phyloP scores from a whole-genome alignment of 768 basidiomycete genomes.

The Tricholoma sp. region DNA sequence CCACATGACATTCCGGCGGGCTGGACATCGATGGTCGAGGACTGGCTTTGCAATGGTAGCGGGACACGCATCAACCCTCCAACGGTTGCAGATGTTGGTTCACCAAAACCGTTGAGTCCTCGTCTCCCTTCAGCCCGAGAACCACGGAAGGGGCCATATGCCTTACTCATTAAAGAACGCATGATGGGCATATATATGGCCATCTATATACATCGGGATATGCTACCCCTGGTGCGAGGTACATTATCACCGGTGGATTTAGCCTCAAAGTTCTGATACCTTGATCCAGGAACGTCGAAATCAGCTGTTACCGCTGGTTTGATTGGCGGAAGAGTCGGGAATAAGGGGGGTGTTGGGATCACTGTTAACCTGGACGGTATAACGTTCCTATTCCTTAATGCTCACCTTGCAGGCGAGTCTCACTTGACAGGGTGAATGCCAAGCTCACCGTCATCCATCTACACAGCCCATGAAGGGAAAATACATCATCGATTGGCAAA shows the following conservation, averaged over 20 bases:
- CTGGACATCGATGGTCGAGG: conserved; percentile 74
- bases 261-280: conserved; percentile 7
- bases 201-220: conserved; percentile 68
- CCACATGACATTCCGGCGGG: conserved; percentile 39
- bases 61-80: conserved; percentile 27
- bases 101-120: conserved; percentile 37
- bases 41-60: conserved; percentile 56
- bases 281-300: conserved; percentile 57
- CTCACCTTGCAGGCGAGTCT: conserved; percentile 75
- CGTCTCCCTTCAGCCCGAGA: conserved; percentile 35
- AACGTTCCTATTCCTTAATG: conserved; percentile 84
- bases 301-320: conserved; percentile 85
- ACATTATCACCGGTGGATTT: background rate
- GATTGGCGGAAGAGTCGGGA: conserved; percentile 87
- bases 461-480: conserved; percentile 69
- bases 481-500: conserved; percentile 80
- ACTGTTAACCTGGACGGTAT: conserved; percentile 78
- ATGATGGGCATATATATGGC: conserved; percentile 87
- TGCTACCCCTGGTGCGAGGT: conserved; percentile 62
- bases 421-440: background rate
- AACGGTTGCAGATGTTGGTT: conserved; percentile 38
- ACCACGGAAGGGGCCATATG: conserved; percentile 66
- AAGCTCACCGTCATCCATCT: background rate
- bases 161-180: conserved; percentile 81
- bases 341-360: conserved; percentile 92